These are phyloP conservation scores for Pythium grandisporangium DNA, from an alignment of 352 stramenopile genomes.

Conservation along the genomic window DNA sequence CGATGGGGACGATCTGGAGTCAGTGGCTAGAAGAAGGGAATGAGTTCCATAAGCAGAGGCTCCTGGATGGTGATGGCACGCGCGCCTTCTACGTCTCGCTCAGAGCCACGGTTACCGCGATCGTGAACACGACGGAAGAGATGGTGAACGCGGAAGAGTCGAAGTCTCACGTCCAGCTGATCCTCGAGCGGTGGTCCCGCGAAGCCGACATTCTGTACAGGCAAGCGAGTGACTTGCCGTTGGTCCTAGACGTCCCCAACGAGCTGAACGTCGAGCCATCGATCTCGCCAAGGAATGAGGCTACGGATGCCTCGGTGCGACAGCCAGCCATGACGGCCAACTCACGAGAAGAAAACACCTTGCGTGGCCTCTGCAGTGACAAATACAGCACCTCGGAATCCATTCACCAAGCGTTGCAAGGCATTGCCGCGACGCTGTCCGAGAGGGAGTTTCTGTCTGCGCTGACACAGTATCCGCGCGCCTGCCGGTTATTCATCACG, in stretches of 20 bases:
- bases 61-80: slow-evolving; percentile 5
- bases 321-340: too few species aligned
- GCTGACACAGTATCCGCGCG: slow-evolving; percentile 33
- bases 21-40: slow-evolving; percentile 7
- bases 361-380: slow-evolving; percentile 31
- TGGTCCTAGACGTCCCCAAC: slow-evolving; percentile 20
- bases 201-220: slow-evolving; percentile 31
- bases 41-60: slow-evolving; percentile 11
- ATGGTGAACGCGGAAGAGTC: slow-evolving; percentile 5
- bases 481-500: slow-evolving; percentile 24
- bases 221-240: slow-evolving; percentile 21
- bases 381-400: slow-evolving; percentile 34
- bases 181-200: slow-evolving; percentile 40
- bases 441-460: slow-evolving; percentile 24
- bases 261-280: slow-evolving; percentile 15
- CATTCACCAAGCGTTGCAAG: slow-evolving; percentile 28
- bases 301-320: too few species aligned
- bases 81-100: slow-evolving; percentile 9
- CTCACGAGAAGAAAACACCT: slow-evolving; percentile 30
- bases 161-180: slow-evolving; percentile 21
- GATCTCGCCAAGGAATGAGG: too few species aligned
- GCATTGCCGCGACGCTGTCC: slow-evolving; percentile 16
- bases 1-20: slow-evolving; percentile 15
- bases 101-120: background rate
- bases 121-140: slow-evolving; percentile 4